phyloP scores from a whole-genome alignment of 148 eudicot genomes.

The Nepenthes mirabilis region DNA sequence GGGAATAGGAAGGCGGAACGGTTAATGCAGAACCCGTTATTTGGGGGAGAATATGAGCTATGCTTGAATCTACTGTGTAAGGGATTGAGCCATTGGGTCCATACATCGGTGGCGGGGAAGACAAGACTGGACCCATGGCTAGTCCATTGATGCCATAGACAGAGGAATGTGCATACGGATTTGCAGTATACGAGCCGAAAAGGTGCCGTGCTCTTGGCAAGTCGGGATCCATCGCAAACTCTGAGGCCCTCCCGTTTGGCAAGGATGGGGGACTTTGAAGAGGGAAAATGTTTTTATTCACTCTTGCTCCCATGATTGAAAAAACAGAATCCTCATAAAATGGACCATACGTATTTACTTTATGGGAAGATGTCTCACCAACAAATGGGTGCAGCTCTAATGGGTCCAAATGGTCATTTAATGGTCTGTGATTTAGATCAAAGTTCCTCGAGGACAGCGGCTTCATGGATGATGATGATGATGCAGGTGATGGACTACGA shows the following conservation, averaged over 20 bases:
- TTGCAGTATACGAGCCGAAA: slow-evolving; percentile 32
- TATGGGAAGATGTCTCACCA: slow-evolving; percentile 20
- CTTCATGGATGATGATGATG: slow-evolving; percentile 62
- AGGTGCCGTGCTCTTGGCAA: slow-evolving; percentile 31
- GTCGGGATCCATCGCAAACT: slow-evolving; percentile 32
- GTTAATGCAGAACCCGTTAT: slow-evolving; percentile 35
- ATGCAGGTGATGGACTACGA: slow-evolving; percentile 43
- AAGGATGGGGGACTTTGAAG: slow-evolving; percentile 20
- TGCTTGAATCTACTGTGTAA: slow-evolving; percentile 79
- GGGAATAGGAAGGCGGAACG: slow-evolving; percentile 22
- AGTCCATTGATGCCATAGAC: slow-evolving; percentile 44
- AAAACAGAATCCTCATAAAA: slow-evolving; percentile 31
- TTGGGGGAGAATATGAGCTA: slow-evolving; percentile 47
- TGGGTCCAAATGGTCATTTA: slow-evolving; percentile 19
- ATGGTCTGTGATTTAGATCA: slow-evolving; percentile 69
- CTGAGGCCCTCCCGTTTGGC: slow-evolving; percentile 35
- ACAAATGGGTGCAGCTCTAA: slow-evolving; percentile 19
- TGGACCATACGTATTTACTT: too few species aligned
- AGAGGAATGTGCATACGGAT: slow-evolving; percentile 31
- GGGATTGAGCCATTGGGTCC: slow-evolving; percentile 43
- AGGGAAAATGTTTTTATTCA: slow-evolving; percentile 30
- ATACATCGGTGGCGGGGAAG: slow-evolving; percentile 35
- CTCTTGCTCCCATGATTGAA: slow-evolving; percentile 70
- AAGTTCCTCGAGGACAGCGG: slow-evolving; percentile 38
- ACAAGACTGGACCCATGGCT: slow-evolving; percentile 32